Conservation (phyloP, 106 monocot species). For the Cymbidium sinense region DNA sequence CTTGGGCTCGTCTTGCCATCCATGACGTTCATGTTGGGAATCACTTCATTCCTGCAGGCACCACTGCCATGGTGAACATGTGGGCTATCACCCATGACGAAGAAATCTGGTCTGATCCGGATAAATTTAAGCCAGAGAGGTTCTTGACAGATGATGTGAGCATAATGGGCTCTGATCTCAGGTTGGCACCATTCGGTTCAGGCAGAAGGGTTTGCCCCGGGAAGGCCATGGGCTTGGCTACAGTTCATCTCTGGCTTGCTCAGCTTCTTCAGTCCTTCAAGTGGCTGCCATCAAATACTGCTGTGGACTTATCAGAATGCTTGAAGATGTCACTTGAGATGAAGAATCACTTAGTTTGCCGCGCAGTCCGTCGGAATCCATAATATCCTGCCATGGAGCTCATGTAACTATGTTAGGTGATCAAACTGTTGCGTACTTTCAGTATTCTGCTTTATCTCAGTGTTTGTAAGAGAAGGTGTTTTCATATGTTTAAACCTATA, state of each 20-base stretch:
- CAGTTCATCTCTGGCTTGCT: slow-evolving; percentile 66
- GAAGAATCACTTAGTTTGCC: slow-evolving; percentile 52
- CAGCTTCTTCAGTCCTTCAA: slow-evolving; percentile 56
- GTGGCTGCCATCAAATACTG: slow-evolving; percentile 25
- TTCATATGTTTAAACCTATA: no score
- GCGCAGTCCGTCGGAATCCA: slow-evolving; percentile 26
- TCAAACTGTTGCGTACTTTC: neutral
- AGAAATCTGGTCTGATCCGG: slow-evolving; percentile 34
- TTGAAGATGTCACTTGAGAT: slow-evolving; percentile 84
- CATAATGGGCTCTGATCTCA: no score
- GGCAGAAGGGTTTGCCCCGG: slow-evolving; percentile 70
- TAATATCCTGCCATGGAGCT: neutral
- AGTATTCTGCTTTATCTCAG: no score
- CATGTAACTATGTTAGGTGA: no score
- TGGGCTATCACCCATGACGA: slow-evolving; percentile 66
- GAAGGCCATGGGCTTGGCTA: slow-evolving; percentile 52
- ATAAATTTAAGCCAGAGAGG: slow-evolving; percentile 45
- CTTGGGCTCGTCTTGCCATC: slow-evolving; percentile 73
- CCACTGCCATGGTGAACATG: slow-evolving; percentile 88
- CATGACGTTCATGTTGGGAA: slow-evolving; percentile 43
- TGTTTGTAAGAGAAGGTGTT: no score
- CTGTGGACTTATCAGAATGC: slow-evolving; percentile 49
- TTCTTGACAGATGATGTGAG: slow-evolving; percentile 44
- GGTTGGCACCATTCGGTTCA: slow-evolving; percentile 64
- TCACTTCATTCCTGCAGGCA: slow-evolving; percentile 54